phyloP scores from a whole-genome alignment of 345 rosid species.

The Arabis hirsuta region DNA sequence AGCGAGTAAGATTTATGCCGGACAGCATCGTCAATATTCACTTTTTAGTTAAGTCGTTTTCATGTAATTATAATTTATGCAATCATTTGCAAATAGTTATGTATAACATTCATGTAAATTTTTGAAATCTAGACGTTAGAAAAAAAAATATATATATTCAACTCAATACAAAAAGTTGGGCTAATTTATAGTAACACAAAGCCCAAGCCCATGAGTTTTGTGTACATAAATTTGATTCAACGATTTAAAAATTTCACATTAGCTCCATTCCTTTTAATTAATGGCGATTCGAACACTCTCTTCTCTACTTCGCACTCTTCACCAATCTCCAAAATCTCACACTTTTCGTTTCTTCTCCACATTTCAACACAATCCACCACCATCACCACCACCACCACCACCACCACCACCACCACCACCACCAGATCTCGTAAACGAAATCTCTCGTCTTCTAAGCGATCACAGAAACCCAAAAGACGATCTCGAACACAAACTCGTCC shows the following conservation, averaged over 20 bases:
- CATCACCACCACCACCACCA: slow-evolving; percentile 34
- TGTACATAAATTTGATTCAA: neutral
- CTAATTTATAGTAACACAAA: neutral
- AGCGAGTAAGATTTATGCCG: too few species aligned
- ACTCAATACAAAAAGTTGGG: neutral
- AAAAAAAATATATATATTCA: too few species aligned
- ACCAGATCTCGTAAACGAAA: slow-evolving; percentile 60
- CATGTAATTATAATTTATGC: too few species aligned
- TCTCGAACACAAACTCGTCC: slow-evolving; percentile 57
- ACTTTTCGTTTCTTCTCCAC: slow-evolving; percentile 33
- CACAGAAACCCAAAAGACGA: slow-evolving; percentile 77
- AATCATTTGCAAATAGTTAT: too few species aligned
- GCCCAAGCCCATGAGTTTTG: neutral
- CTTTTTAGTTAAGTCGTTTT: too few species aligned
- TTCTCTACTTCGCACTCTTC: slow-evolving; percentile 38
- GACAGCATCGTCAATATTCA: too few species aligned
- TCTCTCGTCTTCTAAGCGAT: slow-evolving; percentile 80
- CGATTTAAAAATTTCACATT: too few species aligned
- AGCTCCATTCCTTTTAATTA: too few species aligned
- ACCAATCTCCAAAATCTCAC: slow-evolving; percentile 31
- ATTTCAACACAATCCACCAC: slow-evolving; percentile 20
- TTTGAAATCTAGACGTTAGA: too few species aligned
- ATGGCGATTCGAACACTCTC: slow-evolving; percentile 50
- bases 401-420: slow-evolving; percentile 31
- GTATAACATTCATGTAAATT: too few species aligned